Percentiles rank a stretch among this genome's conserved stretches.
phyloP scores from a whole-genome alignment of 345 rosid genomes.

The Capsella bursapastoris region DNA sequence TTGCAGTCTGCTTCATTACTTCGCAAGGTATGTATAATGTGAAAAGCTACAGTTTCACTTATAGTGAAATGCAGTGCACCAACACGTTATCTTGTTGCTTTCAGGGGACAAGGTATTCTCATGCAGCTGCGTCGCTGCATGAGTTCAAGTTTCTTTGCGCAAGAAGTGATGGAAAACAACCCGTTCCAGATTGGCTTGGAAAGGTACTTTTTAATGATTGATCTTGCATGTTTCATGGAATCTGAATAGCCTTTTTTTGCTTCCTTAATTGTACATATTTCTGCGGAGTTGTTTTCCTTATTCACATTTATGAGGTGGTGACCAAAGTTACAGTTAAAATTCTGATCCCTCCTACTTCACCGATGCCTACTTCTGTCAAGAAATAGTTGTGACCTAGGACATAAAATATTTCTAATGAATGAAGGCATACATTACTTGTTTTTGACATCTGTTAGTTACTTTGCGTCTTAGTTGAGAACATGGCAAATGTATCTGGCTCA shows the following conservation, averaged over 20 bases:
- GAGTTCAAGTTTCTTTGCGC: constrained; percentile 77
- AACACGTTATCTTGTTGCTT: constrained; percentile 36
- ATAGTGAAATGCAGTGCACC: constrained; percentile 16
- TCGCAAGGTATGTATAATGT: constrained; percentile 74
- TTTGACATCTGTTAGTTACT: constrained; percentile 25
- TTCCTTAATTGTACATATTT: constrained; percentile 14
- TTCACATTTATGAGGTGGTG: constrained; percentile 14
- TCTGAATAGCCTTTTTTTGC: constrained; percentile 9
- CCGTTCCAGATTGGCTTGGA: constrained; percentile 78
- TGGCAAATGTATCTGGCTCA: constrained; percentile 11
- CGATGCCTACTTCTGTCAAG: constrained; percentile 11
- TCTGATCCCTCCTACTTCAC: constrained; percentile 11
- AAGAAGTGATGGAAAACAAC: constrained; percentile 51
- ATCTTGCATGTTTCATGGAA: constrained; percentile 30
- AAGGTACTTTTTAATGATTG: constrained; percentile 59
- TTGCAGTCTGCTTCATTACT: constrained; percentile 89
- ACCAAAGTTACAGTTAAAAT: constrained; percentile 22
- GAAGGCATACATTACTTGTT: constrained; percentile 9
- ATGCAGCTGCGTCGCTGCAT: constrained; percentile 82
- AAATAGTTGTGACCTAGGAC: constrained; percentile 27
- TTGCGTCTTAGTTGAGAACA: constrained; percentile 16
- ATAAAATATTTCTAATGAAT: neutral
- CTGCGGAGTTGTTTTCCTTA: constrained; percentile 18
- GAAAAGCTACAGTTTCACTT: constrained; percentile 27
- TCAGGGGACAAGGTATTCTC: constrained; percentile 87